Evolutionary conservation across 2,329 filamentous ascomycete genomes (phyloP).

Genomic region (Dothideomycetidae sp.): DNA sequence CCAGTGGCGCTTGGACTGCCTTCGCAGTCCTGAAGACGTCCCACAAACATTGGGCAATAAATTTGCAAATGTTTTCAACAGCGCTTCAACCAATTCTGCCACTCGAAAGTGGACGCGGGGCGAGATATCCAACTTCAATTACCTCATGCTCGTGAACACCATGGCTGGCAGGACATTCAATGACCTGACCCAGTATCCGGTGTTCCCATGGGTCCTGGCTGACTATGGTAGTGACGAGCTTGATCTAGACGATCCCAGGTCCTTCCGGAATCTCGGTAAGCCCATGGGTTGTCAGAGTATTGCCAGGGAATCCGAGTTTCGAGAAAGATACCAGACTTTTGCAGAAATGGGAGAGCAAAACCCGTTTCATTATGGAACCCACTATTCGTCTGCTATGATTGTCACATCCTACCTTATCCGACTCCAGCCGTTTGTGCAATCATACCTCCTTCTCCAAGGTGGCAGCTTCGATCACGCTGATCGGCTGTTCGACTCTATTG

Average conservation of each 20-base stretch:
- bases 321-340: constrained; percentile 73
- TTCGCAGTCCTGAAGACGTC: constrained; percentile 52
- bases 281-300: constrained; percentile 88
- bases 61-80: constrained; percentile 83
- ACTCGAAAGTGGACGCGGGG: constrained; percentile 85
- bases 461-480: constrained; percentile 94
- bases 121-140: constrained; percentile 97
- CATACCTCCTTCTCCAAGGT: constrained; percentile 87
- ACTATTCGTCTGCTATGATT: constrained; percentile 98
- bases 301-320: constrained; percentile 62
- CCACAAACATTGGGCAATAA: constrained; percentile 65
- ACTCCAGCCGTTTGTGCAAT: constrained; percentile 89
- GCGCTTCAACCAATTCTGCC: constrained; percentile 65
- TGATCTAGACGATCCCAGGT: constrained; percentile 68
- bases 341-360: constrained; percentile 72
- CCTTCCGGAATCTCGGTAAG: constrained; percentile 82
- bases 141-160: constrained; percentile 95
- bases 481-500: constrained; percentile 83
- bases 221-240: constrained; percentile 92
- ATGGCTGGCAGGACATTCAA: constrained; percentile 97
- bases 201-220: constrained; percentile 93
- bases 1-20: constrained; percentile 76
- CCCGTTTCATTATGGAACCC: constrained; percentile 94
- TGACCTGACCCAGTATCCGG: constrained; percentile 92
- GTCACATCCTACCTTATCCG: constrained; percentile 93